Conservation (phyloP, 805 yeast species). For the Candida nitratophila region DNA sequence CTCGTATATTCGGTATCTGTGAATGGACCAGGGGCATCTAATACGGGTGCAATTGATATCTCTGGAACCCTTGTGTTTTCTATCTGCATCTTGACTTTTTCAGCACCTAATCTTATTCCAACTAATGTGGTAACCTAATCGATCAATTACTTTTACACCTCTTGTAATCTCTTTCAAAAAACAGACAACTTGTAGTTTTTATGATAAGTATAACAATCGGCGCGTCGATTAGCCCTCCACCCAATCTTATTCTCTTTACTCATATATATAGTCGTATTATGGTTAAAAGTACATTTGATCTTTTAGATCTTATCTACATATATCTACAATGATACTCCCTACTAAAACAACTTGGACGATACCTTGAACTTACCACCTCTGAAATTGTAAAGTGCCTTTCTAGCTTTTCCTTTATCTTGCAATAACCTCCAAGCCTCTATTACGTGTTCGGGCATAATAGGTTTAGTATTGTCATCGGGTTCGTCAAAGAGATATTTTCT, state of each 20-base stretch:
- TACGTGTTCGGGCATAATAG: constrained; percentile 72
- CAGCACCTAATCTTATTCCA: too few species aligned
- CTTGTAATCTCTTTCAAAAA: too few species aligned
- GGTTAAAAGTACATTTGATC: too few species aligned
- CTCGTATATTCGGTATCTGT: constrained; percentile 24
- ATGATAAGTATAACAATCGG: too few species aligned
- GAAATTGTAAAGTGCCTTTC: constrained; percentile 61
- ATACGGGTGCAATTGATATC: constrained; percentile 1
- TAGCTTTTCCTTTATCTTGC: constrained; percentile 51
- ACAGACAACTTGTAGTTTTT: too few species aligned
- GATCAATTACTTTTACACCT: too few species aligned
- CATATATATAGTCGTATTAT: too few species aligned
- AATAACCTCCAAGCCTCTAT: constrained; percentile 84
- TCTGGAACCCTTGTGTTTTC: not conserved
- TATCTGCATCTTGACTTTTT: not conserved
- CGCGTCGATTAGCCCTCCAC: too few species aligned
- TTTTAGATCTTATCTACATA: not conserved
- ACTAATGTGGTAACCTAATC: too few species aligned
- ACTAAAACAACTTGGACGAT: constrained; percentile 41
- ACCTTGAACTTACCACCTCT: constrained; percentile 59
- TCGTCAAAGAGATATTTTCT: constrained; percentile 71
- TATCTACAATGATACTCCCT: not conserved
- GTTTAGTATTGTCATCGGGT: constrained; percentile 77
- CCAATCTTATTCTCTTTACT: too few species aligned
- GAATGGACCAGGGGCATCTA: constrained; percentile 20